Evolutionary conservation across 2,329 filamentous ascomycete species (phyloP), one percentile per base, ranked within the genome.

Genomic region (Arthrobotrys megalospora): DNA sequence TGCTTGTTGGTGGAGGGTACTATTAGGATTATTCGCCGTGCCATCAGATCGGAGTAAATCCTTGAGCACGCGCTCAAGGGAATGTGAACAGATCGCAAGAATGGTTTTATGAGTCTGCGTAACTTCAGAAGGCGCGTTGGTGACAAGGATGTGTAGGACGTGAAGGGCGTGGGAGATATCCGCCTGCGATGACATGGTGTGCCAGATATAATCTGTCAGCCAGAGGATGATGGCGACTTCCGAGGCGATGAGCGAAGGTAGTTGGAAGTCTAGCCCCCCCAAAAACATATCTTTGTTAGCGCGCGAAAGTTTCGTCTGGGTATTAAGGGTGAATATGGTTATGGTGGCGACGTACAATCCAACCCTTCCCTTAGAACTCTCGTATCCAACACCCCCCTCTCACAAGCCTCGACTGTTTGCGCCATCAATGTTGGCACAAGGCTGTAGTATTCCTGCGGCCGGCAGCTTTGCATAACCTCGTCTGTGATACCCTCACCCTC

Each of bases 401-500:
- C 88, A 80, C 90, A 90, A 0, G 92, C 93, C 41, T 91, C 85
- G 0, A 93, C 88, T 48, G 91, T 93, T 80, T 93, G 91, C 80
- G 91, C 88, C 82, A 95, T 94, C 0, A 96, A 85, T 0, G 92
- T 91, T 0, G 93, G 91, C 12, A 94, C 90, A 3, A 96, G 87
- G 16, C 92, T 85, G 81, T 95, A 95, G 82, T 96, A 96, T 45
- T 94, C 90, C 82, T 94, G 92, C 0, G 93, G 93, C 0, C 91
- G 90, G 81, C 93, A 96, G 0, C 91, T 92, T 7, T 92, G 91
- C 89, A 95, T 93, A 6, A 95, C 86, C 73, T 95, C 93, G 81
- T 96, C 93, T 6, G 90, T 90, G 2, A 96, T 88, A 0, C 91
- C 92, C 41, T 90, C 89, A 11, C 90, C 88, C 80, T 93, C 90